A percentile compares a stretch with the other conserved stretches of the same genome.
Conservation (phyloP, 352 stramenopile genomes). For the Phytophthora melonis region DNA sequence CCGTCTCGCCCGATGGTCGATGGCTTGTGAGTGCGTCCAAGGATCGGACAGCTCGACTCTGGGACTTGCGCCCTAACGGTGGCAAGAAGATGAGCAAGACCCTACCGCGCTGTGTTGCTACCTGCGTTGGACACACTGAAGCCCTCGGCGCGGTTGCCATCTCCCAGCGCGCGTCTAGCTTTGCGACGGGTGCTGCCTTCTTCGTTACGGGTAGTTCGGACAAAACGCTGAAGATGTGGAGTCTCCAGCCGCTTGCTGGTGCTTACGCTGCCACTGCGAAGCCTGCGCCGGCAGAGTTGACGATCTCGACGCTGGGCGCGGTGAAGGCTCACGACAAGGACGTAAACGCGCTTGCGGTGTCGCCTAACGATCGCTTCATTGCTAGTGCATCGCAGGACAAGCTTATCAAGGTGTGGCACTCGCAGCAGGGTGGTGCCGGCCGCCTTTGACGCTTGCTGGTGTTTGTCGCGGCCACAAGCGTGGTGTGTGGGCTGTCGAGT, state of each 20-base stretch:
- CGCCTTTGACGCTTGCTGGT: constrained; percentile 90
- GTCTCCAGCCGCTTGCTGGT: constrained; percentile 77
- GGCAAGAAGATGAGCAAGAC: constrained; percentile 43
- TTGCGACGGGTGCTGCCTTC: constrained; percentile 89
- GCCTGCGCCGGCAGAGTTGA: constrained; percentile 42
- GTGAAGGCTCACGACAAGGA: constrained; percentile 96
- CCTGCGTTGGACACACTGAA: constrained; percentile 95
- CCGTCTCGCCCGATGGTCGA: constrained; percentile 87
- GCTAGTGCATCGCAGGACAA: constrained; percentile 98
- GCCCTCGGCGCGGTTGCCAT: constrained; percentile 93
- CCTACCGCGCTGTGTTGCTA: constrained; percentile 81
- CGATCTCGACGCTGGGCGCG: constrained; percentile 66
- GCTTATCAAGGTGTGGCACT: constrained; percentile 97
- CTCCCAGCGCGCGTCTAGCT: constrained; percentile 87
- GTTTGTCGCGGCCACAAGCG: constrained; percentile 97
- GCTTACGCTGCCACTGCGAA: constrained; percentile 58
- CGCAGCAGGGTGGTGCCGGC: constrained; percentile 57
- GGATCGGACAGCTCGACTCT: constrained; percentile 94
- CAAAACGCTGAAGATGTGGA: constrained; percentile 98
- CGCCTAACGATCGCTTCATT: constrained; percentile 97
- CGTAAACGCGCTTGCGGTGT: constrained; percentile 96
- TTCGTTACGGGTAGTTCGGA: constrained; percentile 97
- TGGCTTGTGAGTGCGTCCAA: constrained; percentile 96
- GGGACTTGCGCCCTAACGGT: constrained; percentile 73
- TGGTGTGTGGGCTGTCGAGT: constrained; percentile 97